Percentiles rank a stretch among this genome's conserved stretches.
phyloP scores from a whole-genome alignment of 768 basidiomycete genomes.

The Pulveroboletus sp. region DNA sequence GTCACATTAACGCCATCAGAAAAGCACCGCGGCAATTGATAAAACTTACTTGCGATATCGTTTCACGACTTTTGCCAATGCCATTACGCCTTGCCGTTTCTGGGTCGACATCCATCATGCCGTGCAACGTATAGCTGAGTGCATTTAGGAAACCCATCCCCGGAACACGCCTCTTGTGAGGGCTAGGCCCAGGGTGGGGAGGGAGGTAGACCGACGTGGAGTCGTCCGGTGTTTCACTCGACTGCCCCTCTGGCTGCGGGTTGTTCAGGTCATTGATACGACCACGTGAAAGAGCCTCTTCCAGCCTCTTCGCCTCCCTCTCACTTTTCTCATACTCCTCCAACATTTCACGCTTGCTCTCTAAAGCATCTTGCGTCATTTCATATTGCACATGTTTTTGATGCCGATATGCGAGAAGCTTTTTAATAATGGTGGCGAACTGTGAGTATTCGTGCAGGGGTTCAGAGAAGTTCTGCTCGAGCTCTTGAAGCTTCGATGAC shows the following conservation, averaged over 20 bases:
- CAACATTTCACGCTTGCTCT: conserved; percentile 77
- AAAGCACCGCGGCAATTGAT: conserved; percentile 6
- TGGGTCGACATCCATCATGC: conserved; percentile 99
- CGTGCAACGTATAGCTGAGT: conserved; percentile 90
- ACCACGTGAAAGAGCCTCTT: conserved; percentile 76
- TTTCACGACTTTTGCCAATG: conserved; percentile 92
- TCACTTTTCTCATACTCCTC: conserved; percentile 93
- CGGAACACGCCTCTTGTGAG: conserved; percentile 58
- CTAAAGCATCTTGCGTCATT: conserved; percentile 90
- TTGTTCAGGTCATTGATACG: conserved; percentile 32
- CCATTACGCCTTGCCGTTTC: conserved; percentile 91
- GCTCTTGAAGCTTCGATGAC: conserved; percentile 72
- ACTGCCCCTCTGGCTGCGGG: conserved; percentile 28
- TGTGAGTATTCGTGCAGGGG: conserved; percentile 95
- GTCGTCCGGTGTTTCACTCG: conserved; percentile 38
- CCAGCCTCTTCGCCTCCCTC: conserved; percentile 82
- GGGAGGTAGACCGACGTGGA: conserved; percentile 56
- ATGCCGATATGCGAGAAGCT: conserved; percentile 89
- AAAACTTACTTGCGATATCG: conserved; percentile 80
- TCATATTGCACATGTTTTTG: conserved; percentile 98
- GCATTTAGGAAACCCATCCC: conserved; percentile 90
- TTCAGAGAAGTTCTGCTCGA: conserved; percentile 94
- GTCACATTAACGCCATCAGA: conserved; percentile 16
- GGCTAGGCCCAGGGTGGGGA: conserved; percentile 78
- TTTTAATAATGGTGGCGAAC: conserved; percentile 93